Evolutionary conservation across 306 rosid species (phyloP).

Genomic region (Fragaria vesca): DNA sequence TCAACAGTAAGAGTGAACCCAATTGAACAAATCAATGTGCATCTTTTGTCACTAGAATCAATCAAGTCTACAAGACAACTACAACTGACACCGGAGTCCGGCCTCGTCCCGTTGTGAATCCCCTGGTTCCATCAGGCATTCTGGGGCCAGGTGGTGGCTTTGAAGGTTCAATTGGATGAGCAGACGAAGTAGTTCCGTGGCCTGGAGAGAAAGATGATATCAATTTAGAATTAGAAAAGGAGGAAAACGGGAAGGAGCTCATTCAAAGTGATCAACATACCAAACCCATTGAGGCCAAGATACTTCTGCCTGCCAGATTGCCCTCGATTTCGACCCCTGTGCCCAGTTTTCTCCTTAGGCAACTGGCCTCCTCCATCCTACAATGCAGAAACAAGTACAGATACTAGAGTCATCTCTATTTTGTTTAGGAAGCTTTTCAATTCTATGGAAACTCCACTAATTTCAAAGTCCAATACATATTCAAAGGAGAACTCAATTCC

Average conservation of each 20-base stretch:
- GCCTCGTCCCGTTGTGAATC: conserved; percentile 95
- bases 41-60: not conserved
- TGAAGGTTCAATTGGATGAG: conserved; percentile 55
- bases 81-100: conserved; percentile 43
- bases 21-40: not conserved
- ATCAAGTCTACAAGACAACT: not conserved
- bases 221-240: not conserved
- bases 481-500: not conserved
- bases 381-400: conserved; percentile 8
- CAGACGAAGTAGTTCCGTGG: conserved; percentile 61
- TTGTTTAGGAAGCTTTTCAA: not conserved
- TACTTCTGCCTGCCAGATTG: conserved; percentile 67
- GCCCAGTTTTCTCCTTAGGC: conserved; percentile 68
- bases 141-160: conserved; percentile 97
- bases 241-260: not conserved
- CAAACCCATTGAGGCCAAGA: conserved; percentile 66
- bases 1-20: not conserved
- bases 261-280: conserved; percentile 30
- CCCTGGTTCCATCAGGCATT: conserved; percentile 98
- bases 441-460: not conserved
- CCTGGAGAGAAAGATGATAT: conserved; percentile 39
- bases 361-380: conserved; percentile 64
- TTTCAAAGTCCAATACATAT: not conserved
- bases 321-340: conserved; percentile 60
- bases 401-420: not conserved